A percentile compares a stretch with the other conserved stretches of the same genome.
Evolutionary conservation across 768 basidiomycete species (phyloP).

Genomic region (Phlebiopsis gigantea): DNA sequence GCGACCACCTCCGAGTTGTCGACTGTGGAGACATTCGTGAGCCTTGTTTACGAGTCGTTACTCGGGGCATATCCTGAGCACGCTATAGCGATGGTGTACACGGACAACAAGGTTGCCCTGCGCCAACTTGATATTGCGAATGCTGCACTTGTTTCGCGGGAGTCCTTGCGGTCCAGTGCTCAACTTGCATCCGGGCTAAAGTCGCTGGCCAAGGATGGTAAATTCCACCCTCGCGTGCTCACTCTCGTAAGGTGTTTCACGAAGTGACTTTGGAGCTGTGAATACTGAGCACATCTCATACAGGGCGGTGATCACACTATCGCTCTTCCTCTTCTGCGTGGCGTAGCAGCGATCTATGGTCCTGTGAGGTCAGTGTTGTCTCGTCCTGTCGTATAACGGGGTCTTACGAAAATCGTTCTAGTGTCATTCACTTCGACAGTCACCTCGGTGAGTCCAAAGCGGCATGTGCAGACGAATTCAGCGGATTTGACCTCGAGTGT

Average conservation of each 20-base stretch:
- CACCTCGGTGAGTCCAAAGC: constrained; percentile 20
- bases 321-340: constrained; percentile 27
- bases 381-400: background rate
- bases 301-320: constrained; percentile 29
- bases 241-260: constrained; percentile 20
- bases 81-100: constrained; percentile 19
- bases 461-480: background rate
- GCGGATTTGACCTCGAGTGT: background rate
- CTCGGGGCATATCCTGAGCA: no score
- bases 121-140: constrained; percentile 29
- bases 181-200: no score
- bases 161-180: constrained; percentile 12
- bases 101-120: constrained; percentile 28
- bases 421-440: constrained; percentile 31
- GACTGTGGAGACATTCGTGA: constrained; percentile 30
- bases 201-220: constrained; percentile 28
- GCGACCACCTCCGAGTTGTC: constrained; percentile 23
- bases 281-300: no score
- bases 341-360: constrained; percentile 26
- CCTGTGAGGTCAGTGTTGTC: constrained; percentile 21
- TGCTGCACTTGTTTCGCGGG: constrained; percentile 17
- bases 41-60: no score
- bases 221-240: constrained; percentile 29
- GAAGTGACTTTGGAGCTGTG: background rate
- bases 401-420: constrained; percentile 2